phyloP scores from a whole-genome alignment of 2,329 filamentous ascomycete genomes.

The Aspergillus puulaauensis region DNA sequence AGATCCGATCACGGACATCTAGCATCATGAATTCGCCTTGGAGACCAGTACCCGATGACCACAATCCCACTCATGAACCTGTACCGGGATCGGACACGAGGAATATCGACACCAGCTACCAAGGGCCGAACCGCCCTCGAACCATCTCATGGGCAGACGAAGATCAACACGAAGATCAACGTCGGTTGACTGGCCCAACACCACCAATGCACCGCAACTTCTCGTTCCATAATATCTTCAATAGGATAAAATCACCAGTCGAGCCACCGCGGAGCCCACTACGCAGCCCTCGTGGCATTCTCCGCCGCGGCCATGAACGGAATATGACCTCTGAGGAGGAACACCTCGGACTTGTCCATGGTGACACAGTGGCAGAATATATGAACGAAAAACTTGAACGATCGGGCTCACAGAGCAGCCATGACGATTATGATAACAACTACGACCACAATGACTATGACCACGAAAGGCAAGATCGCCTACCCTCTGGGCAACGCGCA shows the following conservation, averaged over 20 bases:
- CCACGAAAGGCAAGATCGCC: neutral
- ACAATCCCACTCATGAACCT: constrained; percentile 53
- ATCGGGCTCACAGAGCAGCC: constrained; percentile 19
- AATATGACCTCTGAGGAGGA: constrained; percentile 75
- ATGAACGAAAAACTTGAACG: constrained; percentile 31
- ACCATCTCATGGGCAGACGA: constrained; percentile 38
- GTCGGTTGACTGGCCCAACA: constrained; percentile 20
- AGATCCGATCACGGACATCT: constrained; percentile 38
- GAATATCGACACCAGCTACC: constrained; percentile 42
- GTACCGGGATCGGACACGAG: constrained; percentile 57
- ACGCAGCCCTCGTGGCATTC: constrained; percentile 33
- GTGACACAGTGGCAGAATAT: constrained; percentile 52
- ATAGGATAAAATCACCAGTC: constrained; percentile 41
- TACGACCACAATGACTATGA: neutral
- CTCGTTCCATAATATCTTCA: constrained; percentile 86
- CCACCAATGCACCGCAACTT: constrained; percentile 68
- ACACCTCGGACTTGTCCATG: constrained; percentile 75
- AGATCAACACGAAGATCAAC: constrained; percentile 23
- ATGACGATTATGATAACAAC: constrained; percentile 7
- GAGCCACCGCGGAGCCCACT: constrained; percentile 9
- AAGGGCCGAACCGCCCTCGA: constrained; percentile 40
- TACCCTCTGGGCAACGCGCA: constrained; percentile 14
- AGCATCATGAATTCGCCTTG: constrained; percentile 36
- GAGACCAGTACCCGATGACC: constrained; percentile 33
- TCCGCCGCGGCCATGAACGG: constrained; percentile 43